Evolutionary conservation across 2,329 filamentous ascomycete species (phyloP).

Genomic region (Beauveria pseudobassiana): DNA sequence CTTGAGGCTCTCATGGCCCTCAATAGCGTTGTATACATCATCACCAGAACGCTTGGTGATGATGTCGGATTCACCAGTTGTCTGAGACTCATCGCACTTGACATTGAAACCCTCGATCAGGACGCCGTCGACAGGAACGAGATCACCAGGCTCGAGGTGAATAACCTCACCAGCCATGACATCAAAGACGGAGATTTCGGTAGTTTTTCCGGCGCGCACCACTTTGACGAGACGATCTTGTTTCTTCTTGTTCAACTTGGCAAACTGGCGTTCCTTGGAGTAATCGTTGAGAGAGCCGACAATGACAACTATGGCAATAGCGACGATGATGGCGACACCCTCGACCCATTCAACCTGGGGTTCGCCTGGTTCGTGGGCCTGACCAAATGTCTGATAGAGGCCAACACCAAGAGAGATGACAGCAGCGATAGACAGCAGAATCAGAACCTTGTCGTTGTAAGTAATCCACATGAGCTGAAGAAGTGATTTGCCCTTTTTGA

Average conservation of each 20-base stretch:
- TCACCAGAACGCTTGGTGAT: constrained; percentile 61
- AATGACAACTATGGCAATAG: constrained; percentile 67
- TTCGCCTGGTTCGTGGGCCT: constrained; percentile 40
- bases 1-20: constrained; percentile 55
- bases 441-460: constrained; percentile 75
- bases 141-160: constrained; percentile 66
- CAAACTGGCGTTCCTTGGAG: constrained; percentile 74
- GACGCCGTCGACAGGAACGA: constrained; percentile 67
- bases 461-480: constrained; percentile 73
- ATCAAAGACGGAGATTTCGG: constrained; percentile 63
- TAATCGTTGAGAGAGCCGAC: constrained; percentile 74
- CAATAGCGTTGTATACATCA: constrained; percentile 62
- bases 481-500: constrained; percentile 66
- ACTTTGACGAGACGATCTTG: constrained; percentile 67
- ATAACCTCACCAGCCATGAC: constrained; percentile 63
- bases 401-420: constrained; percentile 67
- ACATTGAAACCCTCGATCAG: constrained; percentile 66
- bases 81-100: constrained; percentile 71
- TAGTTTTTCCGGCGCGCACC: constrained; percentile 60
- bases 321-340: constrained; percentile 74
- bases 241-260: constrained; percentile 72
- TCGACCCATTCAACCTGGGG: constrained; percentile 70
- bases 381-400: constrained; percentile 66
- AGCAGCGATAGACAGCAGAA: constrained; percentile 63
- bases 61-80: constrained; percentile 72